Percentiles rank a stretch among this genome's conserved stretches.
phyloP scores from a whole-genome alignment of 176 grass and related monocot species.

The Aegilops speltoides region DNA sequence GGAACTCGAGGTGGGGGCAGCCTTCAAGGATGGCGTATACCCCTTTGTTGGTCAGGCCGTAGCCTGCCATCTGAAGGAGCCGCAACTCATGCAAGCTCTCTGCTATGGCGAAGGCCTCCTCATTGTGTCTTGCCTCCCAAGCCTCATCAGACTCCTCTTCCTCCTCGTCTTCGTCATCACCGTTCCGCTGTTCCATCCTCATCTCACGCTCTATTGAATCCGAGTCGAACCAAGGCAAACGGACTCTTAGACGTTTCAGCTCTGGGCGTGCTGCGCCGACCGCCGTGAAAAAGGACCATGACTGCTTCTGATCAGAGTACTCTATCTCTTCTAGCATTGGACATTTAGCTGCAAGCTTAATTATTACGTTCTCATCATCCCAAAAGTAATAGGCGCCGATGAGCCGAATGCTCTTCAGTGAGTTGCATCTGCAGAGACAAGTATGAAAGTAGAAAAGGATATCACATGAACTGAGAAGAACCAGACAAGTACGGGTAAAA shows the following conservation, averaged over 20 bases:
- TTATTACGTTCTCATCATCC: not conserved
- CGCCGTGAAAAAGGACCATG: not conserved
- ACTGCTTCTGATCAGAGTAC: conserved; percentile 17
- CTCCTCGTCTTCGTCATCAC: not conserved
- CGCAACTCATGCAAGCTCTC: conserved; percentile 30
- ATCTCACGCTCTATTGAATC: not conserved
- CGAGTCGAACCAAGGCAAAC: not conserved
- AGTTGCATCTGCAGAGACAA: conserved; percentile 26
- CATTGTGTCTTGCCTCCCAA: conserved; percentile 11
- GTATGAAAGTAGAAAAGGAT: not conserved
- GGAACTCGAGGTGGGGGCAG: conserved; percentile 40
- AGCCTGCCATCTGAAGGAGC: conserved; percentile 35
- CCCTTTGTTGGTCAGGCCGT: conserved; percentile 29
- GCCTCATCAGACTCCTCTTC: not conserved
- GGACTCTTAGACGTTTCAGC: conserved; percentile 40
- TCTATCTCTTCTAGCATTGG: conserved; percentile 50
- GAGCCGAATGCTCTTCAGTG: conserved; percentile 45
- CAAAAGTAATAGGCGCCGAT: conserved; percentile 11
- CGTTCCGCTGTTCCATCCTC: not conserved
- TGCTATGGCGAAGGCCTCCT: conserved; percentile 47
- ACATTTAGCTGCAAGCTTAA: conserved; percentile 25
- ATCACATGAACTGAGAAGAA: not conserved
- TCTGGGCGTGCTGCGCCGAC: conserved; percentile 25
- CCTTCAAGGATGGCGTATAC: conserved; percentile 40
- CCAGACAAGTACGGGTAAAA: not conserved